Conservation (phyloP, 805 yeast genomes). For the Hanseniaspora vineae region DNA sequence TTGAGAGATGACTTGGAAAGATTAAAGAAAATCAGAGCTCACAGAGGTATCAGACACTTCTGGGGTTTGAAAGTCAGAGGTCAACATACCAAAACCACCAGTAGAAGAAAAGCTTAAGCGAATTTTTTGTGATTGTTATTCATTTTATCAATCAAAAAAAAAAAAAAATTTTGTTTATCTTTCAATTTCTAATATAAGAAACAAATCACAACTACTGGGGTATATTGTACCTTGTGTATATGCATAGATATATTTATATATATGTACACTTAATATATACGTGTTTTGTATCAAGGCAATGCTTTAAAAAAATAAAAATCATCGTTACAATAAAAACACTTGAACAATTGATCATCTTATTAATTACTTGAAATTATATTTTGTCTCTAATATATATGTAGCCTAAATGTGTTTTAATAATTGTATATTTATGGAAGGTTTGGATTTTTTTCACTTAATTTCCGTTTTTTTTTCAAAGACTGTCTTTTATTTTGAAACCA, state of each 20-base stretch:
- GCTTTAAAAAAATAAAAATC: no score
- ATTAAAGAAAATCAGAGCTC: conserved; percentile 99
- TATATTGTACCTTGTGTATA: no score
- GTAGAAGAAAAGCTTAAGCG: conserved; percentile 60
- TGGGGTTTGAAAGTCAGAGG: conserved; percentile 99
- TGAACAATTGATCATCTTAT: no score
- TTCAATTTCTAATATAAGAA: no score
- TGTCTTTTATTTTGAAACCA: conserved; percentile 98
- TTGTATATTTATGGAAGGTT: background rate
- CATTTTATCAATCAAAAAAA: background rate
- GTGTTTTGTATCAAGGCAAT: no score
- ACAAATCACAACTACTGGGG: no score
- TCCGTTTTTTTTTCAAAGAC: conserved; percentile 44
- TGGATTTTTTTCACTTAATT: conserved; percentile 2
- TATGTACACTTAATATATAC: no score
- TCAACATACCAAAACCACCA: conserved; percentile 99
- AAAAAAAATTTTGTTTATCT: background rate
- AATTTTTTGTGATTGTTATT: background rate
- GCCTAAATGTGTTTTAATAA: background rate
- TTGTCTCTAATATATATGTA: no score
- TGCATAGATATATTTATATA: no score
- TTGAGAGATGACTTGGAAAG: conserved; percentile 99
- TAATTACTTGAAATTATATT: no score
- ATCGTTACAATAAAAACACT: no score
- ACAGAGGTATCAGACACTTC: conserved; percentile 99